Evolutionary conservation across 495 filamentous ascomycete species (phyloP), one percentile per base, ranked within the genome.

Genomic region (Durotheca rogersii): DNA sequence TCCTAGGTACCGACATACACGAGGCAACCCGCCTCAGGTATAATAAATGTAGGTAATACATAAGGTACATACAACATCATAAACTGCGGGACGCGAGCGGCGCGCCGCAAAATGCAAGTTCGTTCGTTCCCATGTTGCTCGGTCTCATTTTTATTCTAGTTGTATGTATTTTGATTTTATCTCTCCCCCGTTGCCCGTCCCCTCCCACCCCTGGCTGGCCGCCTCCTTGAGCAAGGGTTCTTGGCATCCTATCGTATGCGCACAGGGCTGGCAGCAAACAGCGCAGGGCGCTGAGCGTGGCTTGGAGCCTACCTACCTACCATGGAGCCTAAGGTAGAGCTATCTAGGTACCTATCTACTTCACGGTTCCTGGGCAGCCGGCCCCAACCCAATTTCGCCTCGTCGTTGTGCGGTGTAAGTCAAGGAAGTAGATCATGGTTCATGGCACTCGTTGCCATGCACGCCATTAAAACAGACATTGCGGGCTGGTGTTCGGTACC

Each of bases 391-490:
- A 61, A 51, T 50, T 60, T 65, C 60, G 62, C 33, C 41, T 56
- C 62, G 56, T 62, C 49, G 52, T 58, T 60, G 52, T 61, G 56
- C 52, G 39, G 60, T 56, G 52, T 53, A 60, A 60, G 47, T 59
- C 39, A 51, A 60, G n/a, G n/a, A n/a, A 61, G 62, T 44, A 45
- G 62, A 66, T 66, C 62, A 63, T 63, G 51, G 62, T 66, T 66
- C 62, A 61, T 66, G 62, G 62, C 62, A 60, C 32, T 66, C 63
- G 39, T 51, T 47, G 30, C 42, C 23, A 58, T 61, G 53, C 47
- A 57, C 42, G 54, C 60, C 51, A 60, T 60, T 42, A 43, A 58
- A 56, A 60, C 56, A 51, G 60, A 60, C 61, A 46, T 40, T 33
- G 31, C 51, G 41, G 46, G 47, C 47, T 57, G 53, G 47, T 52